Conservation (phyloP, 495 filamentous ascomycete genomes). For the Stereocaulon alpinum region DNA sequence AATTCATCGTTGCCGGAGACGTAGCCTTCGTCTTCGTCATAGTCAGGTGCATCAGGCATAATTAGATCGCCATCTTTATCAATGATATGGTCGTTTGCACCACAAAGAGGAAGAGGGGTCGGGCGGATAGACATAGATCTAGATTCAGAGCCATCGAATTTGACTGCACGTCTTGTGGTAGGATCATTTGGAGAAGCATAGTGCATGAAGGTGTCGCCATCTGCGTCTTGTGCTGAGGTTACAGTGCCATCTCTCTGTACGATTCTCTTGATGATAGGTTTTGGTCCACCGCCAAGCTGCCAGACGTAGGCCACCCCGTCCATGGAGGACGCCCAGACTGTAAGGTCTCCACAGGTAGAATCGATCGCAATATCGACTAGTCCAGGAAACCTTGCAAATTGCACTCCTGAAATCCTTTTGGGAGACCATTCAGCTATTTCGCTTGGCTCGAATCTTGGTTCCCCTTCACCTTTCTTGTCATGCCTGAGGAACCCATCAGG, state of each 20-base stretch:
- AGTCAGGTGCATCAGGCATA: background rate
- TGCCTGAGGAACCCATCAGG: conserved; percentile 41
- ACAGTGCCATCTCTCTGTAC: conserved; percentile 8
- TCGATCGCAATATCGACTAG: conserved; percentile 16
- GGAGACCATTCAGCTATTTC: background rate
- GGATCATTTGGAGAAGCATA: background rate
- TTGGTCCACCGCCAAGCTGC: conserved; percentile 3
- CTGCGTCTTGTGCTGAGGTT: background rate
- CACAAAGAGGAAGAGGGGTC: background rate
- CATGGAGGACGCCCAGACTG: conserved; percentile 7
- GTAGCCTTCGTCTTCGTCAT: conserved; percentile 15
- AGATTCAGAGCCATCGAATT: conserved; percentile 6
- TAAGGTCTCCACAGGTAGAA: conserved; percentile 10
- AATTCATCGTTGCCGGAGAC: conserved; percentile 2
- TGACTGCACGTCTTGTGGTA: background rate
- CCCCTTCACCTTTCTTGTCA: background rate
- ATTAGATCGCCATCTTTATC: background rate
- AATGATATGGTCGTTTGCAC: background rate
- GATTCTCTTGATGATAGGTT: background rate
- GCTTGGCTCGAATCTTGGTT: background rate
- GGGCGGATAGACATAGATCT: background rate
- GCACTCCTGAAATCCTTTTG: conserved; percentile 26
- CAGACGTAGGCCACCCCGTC: conserved; percentile 6
- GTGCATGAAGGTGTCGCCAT: conserved; percentile 11
- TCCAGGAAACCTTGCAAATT: conserved; percentile 1